These are phyloP conservation scores for Kernera saxatilis DNA, from an alignment of 345 rosid species.

Conservation along the genomic window DNA sequence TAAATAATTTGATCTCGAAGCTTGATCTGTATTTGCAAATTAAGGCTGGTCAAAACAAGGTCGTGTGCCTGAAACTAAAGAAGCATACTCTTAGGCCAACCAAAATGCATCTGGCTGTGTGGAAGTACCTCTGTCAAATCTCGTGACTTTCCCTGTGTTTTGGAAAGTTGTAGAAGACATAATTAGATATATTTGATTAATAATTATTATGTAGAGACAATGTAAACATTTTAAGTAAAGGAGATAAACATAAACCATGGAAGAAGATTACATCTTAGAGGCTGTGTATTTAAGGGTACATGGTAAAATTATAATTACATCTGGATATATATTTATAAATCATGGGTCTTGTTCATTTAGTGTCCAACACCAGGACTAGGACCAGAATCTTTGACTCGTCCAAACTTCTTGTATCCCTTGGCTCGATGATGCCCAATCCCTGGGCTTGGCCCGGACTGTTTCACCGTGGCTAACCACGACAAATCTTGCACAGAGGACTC, in stretches of 20 bases:
- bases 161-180: neutral
- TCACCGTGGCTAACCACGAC: slow-evolving; percentile 20
- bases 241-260: neutral
- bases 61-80: too few species aligned
- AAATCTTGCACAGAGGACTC: neutral
- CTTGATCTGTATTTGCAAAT: too few species aligned
- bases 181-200: neutral
- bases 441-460: slow-evolving; percentile 29
- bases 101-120: neutral
- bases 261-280: neutral
- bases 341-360: neutral
- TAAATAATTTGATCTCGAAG: too few species aligned
- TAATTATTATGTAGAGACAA: neutral
- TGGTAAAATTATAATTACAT: neutral
- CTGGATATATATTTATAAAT: neutral
- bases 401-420: slow-evolving; percentile 3
- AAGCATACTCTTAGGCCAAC: too few species aligned
- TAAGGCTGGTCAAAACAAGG: too few species aligned
- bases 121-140: too few species aligned
- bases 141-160: too few species aligned
- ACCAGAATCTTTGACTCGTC: neutral
- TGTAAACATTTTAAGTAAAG: neutral
- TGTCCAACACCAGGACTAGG: slow-evolving; percentile 22
- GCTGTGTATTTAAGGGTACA: slow-evolving; percentile 1
- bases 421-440: slow-evolving; percentile 28